Conservation (phyloP, 2,329 filamentous ascomycete genomes). For the Cordyceps pruinosa region DNA sequence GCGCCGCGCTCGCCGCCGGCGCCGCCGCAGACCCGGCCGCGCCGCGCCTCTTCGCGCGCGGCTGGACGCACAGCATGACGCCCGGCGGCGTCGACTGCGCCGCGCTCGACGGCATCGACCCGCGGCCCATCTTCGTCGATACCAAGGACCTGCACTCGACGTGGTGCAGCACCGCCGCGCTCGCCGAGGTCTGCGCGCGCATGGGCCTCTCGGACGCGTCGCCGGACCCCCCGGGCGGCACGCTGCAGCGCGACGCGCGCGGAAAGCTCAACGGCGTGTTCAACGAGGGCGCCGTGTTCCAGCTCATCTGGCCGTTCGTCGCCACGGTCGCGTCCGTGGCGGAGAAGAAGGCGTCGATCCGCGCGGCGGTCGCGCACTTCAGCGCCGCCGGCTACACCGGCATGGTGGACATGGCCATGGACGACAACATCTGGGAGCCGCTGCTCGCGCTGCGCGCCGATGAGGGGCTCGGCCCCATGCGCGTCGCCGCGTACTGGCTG, state of each 20-base stretch:
- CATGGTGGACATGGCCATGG: constrained; percentile 55
- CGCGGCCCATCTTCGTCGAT: constrained; percentile 49
- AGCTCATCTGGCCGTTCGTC: constrained; percentile 49
- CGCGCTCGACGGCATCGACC: constrained; percentile 44
- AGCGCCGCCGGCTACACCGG: constrained; percentile 48
- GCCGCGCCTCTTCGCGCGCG: constrained; percentile 44
- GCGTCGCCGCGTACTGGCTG: constrained; percentile 51
- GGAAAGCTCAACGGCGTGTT: constrained; percentile 45
- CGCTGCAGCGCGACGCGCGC: constrained; percentile 40
- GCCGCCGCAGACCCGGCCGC: constrained; percentile 40
- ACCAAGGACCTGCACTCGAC: constrained; percentile 50
- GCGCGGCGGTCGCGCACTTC: constrained; percentile 43
- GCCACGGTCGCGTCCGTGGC: constrained; percentile 39
- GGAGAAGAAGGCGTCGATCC: constrained; percentile 42
- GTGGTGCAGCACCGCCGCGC: constrained; percentile 47
- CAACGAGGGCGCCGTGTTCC: constrained; percentile 44
- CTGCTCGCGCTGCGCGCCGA: constrained; percentile 38
- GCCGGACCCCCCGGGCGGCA: constrained; percentile 43
- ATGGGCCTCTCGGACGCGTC: constrained; percentile 36
- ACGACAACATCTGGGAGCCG: constrained; percentile 47
- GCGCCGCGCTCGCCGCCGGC: constrained; percentile 36
- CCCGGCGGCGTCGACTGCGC: constrained; percentile 37
- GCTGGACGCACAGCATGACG: constrained; percentile 49
- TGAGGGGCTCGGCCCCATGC: constrained; percentile 29
- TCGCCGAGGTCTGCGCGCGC: constrained; percentile 33